Base-by-base conservation (phyloP, 2,329 filamentous ascomycete genomes). In the Hymenoscyphus infarciens region DNA sequence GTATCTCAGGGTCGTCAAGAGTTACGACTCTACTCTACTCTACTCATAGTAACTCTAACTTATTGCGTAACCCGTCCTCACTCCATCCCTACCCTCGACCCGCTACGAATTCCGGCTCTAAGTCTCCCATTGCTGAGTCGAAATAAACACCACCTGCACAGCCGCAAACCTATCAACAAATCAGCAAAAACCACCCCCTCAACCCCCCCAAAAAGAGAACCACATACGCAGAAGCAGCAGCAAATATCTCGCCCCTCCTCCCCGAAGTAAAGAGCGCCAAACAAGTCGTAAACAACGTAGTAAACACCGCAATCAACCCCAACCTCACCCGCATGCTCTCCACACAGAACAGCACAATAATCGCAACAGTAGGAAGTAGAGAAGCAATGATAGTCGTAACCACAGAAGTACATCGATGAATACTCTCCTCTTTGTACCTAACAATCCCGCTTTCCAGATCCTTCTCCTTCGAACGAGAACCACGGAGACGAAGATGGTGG, bases 251-350 rank as follows among this genome's bases (percentile, higher is more conserved):
- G 0, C 49, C 63, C n/a, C 63, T 63, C 31, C 27, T 61, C 2
- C 64, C 64, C 5, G 59, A 59, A 1, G 68, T 70, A 13, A 68
- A 59, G 16, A 64, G 52, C 15, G 63, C 60, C 2, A 69, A 33
- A 4, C 33, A 61, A 15, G 53, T 31, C 1, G 67, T 53, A 63
- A 70, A 69, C 5, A 64, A 22, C 11, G 62, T 49, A 3, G 67
- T 69, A 38, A 66, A 70, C 11, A 59, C 19, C 2, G 52, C 61
- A 5, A 67, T 33, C 25, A 68, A 52, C 3, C 64, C 67, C 1
- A 69, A 45, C 10, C 63, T 25, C 13, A 42, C 45, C 5, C 38
- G 22, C 54, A 53, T 60, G 5, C 45, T 53, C 11, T 54, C 31
- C 3, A 67, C 61, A 38, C 56, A 57, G 25, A 63, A 68, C 25